Conservation (phyloP, 192 early-diverging fungal genomes). For the Lobosporangium transversale region DNA sequence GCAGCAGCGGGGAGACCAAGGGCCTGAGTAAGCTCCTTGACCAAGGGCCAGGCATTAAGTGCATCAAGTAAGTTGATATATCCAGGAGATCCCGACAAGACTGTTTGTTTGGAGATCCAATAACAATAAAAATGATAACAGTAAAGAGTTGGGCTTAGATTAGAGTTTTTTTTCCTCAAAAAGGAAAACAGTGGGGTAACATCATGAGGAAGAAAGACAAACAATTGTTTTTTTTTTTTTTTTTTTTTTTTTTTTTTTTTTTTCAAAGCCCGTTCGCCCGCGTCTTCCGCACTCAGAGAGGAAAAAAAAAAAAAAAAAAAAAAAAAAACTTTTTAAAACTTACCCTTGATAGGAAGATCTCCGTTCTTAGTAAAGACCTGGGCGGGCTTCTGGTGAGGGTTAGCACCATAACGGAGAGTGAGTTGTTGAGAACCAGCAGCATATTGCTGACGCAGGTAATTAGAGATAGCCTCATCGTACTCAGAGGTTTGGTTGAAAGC, state of each 20-base stretch:
- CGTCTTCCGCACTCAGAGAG: too few relatives aligned
- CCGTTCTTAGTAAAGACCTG: constrained; percentile 88
- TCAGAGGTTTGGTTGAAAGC: constrained; percentile 96
- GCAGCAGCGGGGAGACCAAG: constrained; percentile 93
- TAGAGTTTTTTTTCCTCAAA: constrained; percentile 16
- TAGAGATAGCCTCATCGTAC: constrained; percentile 94
- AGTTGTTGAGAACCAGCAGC: constrained; percentile 78
- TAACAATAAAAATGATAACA: background rate
- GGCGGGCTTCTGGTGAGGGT: constrained; percentile 98
- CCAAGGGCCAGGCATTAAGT: constrained; percentile 95
- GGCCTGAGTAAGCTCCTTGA: constrained; percentile 93
- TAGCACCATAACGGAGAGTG: constrained; percentile 94
- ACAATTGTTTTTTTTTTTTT: too few relatives aligned
- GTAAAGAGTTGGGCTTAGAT: background rate
- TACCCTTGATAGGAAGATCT: constrained; percentile 81
- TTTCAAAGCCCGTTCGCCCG: constrained; percentile 39
- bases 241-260: too few relatives aligned
- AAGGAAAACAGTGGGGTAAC: constrained; percentile 55
- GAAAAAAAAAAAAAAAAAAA: background rate
- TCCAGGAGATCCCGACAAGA: constrained; percentile 93
- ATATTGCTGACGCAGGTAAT: constrained; percentile 96
- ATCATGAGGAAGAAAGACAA: constrained; percentile 2
- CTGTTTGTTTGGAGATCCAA: too few relatives aligned
- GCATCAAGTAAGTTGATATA: constrained; percentile 99
- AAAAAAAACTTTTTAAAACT: background rate